Evolutionary conservation across 139 green algal genomes (phyloP), one percentile per base, ranked within the genome.

Genomic region (Chlamydomonas eustigma): DNA sequence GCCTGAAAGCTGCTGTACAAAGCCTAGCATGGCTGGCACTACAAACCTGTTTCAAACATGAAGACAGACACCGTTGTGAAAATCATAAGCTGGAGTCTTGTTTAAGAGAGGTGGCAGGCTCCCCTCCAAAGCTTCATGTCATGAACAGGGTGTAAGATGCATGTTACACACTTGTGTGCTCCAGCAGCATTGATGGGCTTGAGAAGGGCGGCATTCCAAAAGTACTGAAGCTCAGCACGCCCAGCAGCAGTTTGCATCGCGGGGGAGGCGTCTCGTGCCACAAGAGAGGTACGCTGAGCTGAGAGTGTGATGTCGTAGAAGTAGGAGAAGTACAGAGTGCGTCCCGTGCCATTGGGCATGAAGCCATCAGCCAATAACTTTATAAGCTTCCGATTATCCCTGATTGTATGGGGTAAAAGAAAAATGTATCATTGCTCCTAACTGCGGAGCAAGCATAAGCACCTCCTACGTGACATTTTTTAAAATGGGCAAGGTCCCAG

Each of bases 271-370:
- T 75, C 37, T 25, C 4, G 22, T 25, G 68, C 68, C 68, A 63
- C 37, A 4, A 39, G 25, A 25, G 68, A 58, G 6, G 68, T 72
- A 12, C 34, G 32, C 86, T 97, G 91, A 78, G 87, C 63, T 1
- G 79, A 90, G 33, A 93, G 82, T 3, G 92, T 97, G 51, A 92
- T 32, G 79, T 97, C 88, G 18, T 84, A 81, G 28, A 73, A 78
- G 74, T 91, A 81, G 24, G 88, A 87, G 39, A 96, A 93, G 84
- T 91, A 94, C 73, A 97, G 76, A 31, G 86, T 81, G 5, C 84
- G 75, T 8, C 87, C 92, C 30, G 86, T 66, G 32, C 77, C 80
- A 0, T 39, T 1, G 2, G 92, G 90, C 76, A 92, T 77, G n/a
- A 92, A 58, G 0, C 86, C 91, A 31, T 87, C 76, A 37, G 63